Conservation (phyloP, 106 monocot genomes). For the Agapanthus africanus region DNA sequence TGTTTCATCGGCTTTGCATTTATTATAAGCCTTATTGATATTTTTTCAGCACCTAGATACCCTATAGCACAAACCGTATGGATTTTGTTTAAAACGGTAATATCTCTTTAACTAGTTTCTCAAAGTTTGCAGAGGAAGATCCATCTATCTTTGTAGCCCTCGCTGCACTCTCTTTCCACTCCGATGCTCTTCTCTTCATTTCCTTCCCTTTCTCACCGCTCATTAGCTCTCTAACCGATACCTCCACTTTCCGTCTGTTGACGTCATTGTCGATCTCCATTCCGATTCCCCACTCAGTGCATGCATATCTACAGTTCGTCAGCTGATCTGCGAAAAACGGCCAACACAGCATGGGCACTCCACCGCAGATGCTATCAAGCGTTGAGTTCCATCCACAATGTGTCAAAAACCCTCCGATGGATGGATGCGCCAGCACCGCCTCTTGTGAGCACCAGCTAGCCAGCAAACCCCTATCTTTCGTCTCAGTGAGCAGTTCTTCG, state of each 20-base stretch:
- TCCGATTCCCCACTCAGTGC: constrained; percentile 13
- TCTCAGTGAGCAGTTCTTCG: constrained; percentile 10
- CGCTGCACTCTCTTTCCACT: constrained; percentile 22
- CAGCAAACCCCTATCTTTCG: constrained; percentile 1
- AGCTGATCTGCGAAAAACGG: constrained; percentile 23
- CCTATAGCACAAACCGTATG: too few species aligned
- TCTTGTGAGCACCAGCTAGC: constrained; percentile 32
- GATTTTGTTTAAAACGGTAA: too few species aligned
- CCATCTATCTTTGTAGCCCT: constrained; percentile 15
- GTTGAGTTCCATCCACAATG: constrained; percentile 72
- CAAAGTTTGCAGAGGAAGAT: constrained; percentile 19
- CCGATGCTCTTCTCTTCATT: constrained; percentile 6
- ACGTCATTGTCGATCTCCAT: constrained; percentile 9
- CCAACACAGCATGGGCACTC: constrained; percentile 29
- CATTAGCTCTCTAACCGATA: constrained; percentile 1
- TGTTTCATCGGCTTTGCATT: too few species aligned
- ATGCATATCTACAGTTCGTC: constrained; percentile 10
- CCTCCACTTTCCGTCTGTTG: background rate
- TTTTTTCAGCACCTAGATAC: too few species aligned
- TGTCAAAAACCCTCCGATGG: constrained; percentile 44
- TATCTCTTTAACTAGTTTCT: constrained; percentile 21
- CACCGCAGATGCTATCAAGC: constrained; percentile 26
- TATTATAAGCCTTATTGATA: too few species aligned
- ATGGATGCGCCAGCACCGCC: constrained; percentile 18
- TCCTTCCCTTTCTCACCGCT: constrained; percentile 7